Conservation (phyloP, 768 basidiomycete genomes). For the Lentinula boryana region DNA sequence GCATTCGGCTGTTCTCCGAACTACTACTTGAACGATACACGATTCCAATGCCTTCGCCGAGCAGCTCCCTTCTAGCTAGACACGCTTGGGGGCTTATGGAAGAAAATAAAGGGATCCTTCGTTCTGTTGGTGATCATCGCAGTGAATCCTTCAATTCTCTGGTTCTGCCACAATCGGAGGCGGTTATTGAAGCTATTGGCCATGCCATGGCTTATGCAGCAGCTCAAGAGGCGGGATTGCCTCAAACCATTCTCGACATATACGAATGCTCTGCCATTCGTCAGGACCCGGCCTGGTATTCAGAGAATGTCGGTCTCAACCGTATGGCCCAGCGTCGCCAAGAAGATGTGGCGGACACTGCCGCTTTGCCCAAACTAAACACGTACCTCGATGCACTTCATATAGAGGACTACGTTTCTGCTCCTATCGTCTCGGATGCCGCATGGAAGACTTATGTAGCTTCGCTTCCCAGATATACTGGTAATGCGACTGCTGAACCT, state of each 20-base stretch:
- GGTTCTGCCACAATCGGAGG: slow-evolving; percentile 50
- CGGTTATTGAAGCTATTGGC: slow-evolving; percentile 54
- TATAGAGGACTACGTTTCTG: slow-evolving; percentile 44
- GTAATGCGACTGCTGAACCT: slow-evolving; percentile 30
- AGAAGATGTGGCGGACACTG: slow-evolving; percentile 39
- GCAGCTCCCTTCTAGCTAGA: slow-evolving; percentile 45
- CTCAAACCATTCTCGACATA: slow-evolving; percentile 45
- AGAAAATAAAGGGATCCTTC: slow-evolving; percentile 37
- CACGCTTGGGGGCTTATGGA: slow-evolving; percentile 42
- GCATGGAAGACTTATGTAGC: slow-evolving; percentile 42
- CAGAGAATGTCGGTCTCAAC: slow-evolving; percentile 42
- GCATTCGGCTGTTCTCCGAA: slow-evolving; percentile 55
- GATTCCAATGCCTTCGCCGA: slow-evolving; percentile 43
- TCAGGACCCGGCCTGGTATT: slow-evolving; percentile 55
- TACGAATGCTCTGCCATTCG: slow-evolving; percentile 49
- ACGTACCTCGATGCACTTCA: slow-evolving; percentile 35
- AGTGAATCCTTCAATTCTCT: slow-evolving; percentile 45
- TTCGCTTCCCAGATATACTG: slow-evolving; percentile 34
- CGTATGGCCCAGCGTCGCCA: slow-evolving; percentile 41
- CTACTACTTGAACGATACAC: slow-evolving; percentile 48
- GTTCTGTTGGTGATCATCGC: slow-evolving; percentile 37
- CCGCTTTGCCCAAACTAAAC: slow-evolving; percentile 37
- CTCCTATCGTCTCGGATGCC: slow-evolving; percentile 46
- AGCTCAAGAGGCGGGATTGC: slow-evolving; percentile 36
- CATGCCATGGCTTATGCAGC: slow-evolving; percentile 58